These are phyloP conservation scores for Nicotiana sylvestris DNA, from an alignment of 257 asterid genomes.

Conservation along the genomic window DNA sequence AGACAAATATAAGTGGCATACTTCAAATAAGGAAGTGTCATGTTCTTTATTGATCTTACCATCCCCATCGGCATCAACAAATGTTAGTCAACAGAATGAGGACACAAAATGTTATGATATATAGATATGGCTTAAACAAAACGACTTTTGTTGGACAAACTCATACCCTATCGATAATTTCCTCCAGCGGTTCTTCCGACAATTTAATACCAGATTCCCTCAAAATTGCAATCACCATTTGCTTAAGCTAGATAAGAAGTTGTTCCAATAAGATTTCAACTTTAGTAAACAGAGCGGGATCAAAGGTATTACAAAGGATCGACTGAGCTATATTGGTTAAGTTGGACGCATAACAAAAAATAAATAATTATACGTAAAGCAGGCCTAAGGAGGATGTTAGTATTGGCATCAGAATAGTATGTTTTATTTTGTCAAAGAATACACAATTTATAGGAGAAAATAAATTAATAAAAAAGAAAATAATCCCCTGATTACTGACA, in stretches of 20 bases:
- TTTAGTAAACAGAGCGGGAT: background rate
- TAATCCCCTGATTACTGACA: no score
- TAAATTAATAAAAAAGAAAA: no score
- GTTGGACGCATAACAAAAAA: background rate
- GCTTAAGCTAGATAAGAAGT: constrained; percentile 40
- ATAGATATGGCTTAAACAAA: background rate
- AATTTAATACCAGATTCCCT: constrained; percentile 48
- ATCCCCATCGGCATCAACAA: constrained; percentile 13
- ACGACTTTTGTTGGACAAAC: background rate
- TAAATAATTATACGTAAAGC: no score
- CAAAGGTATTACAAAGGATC: background rate
- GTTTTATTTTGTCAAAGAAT: no score
- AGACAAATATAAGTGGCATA: background rate
- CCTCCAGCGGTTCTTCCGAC: constrained; percentile 55
- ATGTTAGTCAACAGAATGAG: background rate
- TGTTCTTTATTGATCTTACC: constrained; percentile 14
- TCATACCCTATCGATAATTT: constrained; percentile 55
- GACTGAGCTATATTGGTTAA: background rate
- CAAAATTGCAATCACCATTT: constrained; percentile 67
- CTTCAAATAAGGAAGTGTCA: constrained; percentile 15
- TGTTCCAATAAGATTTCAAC: background rate
- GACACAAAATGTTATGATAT: background rate
- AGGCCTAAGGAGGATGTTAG: background rate
- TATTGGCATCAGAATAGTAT: no score
- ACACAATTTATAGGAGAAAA: no score